These are phyloP conservation scores for Sicyos baderoa DNA, from an alignment of 306 rosid genomes.

Conservation along the genomic window DNA sequence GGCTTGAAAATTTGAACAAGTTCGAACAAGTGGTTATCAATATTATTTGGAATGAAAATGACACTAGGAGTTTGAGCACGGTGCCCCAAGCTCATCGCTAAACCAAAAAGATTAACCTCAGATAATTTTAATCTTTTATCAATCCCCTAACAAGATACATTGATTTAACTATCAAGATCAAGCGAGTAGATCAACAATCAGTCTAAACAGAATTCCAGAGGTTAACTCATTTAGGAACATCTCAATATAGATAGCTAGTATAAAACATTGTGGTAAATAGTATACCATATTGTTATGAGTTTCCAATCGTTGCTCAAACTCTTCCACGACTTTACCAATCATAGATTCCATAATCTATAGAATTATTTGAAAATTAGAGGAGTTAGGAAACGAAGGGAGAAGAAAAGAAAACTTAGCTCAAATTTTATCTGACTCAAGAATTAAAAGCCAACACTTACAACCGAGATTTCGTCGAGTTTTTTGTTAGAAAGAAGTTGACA, in stretches of 20 bases:
- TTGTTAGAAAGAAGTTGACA: constrained; percentile 53
- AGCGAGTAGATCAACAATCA: background rate
- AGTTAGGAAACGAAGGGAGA: constrained; percentile 7
- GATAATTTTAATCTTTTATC: no score
- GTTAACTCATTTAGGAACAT: background rate
- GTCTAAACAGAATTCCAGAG: constrained; percentile 2
- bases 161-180: no score
- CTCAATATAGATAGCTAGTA: background rate
- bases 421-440: background rate
- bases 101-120: background rate
- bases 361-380: background rate
- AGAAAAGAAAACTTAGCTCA: constrained; percentile 8
- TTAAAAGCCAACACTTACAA: constrained; percentile 35
- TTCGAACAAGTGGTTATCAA: background rate
- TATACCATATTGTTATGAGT: constrained; percentile 43
- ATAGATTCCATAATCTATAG: constrained; percentile 67
- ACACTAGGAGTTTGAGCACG: background rate
- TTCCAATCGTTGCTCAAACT: constrained; percentile 52
- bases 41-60: background rate
- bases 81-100: background rate
- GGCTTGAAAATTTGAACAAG: background rate
- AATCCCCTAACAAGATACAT: no score
- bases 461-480: constrained; percentile 75
- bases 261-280: constrained; percentile 16
- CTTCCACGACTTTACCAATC: constrained; percentile 69